phyloP scores from a whole-genome alignment of 225 moss, liverwort and hornwort genomes.

The Pseudisothecium myosuroides region DNA sequence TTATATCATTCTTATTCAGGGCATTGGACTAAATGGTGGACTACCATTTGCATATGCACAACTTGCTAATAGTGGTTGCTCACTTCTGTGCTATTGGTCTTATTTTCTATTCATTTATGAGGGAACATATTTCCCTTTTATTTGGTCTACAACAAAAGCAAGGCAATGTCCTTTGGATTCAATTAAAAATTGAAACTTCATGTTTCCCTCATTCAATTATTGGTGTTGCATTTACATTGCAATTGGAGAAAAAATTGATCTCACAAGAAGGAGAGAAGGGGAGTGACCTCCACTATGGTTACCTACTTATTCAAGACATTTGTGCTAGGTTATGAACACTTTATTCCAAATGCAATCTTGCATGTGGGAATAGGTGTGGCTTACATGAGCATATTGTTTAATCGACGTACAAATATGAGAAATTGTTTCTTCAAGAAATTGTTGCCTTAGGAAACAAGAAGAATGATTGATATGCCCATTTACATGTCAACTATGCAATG shows the following conservation, averaged over 20 bases:
- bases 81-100: conserved; percentile 51
- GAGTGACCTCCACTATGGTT: neutral
- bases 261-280: too few species aligned
- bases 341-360: neutral
- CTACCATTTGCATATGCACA: conserved; percentile 77
- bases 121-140: neutral
- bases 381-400: neutral
- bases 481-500: too few species aligned
- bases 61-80: conserved; percentile 50
- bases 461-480: too few species aligned
- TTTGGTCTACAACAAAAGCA: neutral
- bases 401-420: neutral
- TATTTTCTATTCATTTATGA: conserved; percentile 10
- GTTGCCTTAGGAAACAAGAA: neutral
- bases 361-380: neutral
- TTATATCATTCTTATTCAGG: conserved; percentile 33
- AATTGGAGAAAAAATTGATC: too few species aligned
- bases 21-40: conserved; percentile 57
- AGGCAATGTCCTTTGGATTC: neutral
- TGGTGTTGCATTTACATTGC: too few species aligned
- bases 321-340: neutral
- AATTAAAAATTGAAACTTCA: conserved; percentile 5
- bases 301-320: neutral
- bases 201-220: conserved; percentile 7
- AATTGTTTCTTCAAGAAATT: neutral